These are phyloP conservation scores for Neurospora hispaniola DNA, from an alignment of 495 filamentous ascomycete genomes.

Conservation along the genomic window DNA sequence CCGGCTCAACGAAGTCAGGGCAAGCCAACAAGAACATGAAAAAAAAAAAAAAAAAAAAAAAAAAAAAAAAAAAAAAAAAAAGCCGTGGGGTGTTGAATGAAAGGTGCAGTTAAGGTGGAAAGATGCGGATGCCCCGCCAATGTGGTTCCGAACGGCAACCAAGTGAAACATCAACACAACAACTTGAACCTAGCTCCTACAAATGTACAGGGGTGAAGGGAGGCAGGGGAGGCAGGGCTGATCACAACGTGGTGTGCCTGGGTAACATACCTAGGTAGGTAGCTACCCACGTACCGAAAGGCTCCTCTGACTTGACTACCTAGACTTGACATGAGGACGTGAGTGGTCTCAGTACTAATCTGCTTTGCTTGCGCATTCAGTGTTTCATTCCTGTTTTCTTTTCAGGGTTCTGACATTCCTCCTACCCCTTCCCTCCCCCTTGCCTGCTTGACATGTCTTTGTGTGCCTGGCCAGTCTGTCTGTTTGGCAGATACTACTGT, in stretches of 20 bases:
- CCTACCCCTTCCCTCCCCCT: not conserved
- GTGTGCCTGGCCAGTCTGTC: no score
- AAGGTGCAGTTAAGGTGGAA: not conserved
- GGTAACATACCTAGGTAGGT: no score
- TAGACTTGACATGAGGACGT: not conserved
- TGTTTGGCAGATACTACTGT: not conserved
- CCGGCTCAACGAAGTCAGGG: no score
- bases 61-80: no score
- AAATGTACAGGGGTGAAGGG: not conserved
- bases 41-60: no score
- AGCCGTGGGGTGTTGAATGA: no score
- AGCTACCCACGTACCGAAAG: not conserved
- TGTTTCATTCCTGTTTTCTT: not conserved
- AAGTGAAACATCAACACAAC: not conserved
- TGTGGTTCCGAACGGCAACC: not conserved
- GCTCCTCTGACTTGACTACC: not conserved
- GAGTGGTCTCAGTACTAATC: not conserved
- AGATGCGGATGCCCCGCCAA: not conserved
- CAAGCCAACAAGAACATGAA: no score
- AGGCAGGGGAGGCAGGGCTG: not conserved
- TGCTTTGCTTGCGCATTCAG: not conserved
- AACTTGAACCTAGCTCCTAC: not conserved
- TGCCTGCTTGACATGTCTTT: not conserved
- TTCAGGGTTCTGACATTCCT: not conserved
- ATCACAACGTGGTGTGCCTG: not conserved